Percentiles rank a stretch among this genome's conserved stretches.
phyloP scores from a whole-genome alignment of 2,329 filamentous ascomycete species.

The Cordyceps fumosorosea region DNA sequence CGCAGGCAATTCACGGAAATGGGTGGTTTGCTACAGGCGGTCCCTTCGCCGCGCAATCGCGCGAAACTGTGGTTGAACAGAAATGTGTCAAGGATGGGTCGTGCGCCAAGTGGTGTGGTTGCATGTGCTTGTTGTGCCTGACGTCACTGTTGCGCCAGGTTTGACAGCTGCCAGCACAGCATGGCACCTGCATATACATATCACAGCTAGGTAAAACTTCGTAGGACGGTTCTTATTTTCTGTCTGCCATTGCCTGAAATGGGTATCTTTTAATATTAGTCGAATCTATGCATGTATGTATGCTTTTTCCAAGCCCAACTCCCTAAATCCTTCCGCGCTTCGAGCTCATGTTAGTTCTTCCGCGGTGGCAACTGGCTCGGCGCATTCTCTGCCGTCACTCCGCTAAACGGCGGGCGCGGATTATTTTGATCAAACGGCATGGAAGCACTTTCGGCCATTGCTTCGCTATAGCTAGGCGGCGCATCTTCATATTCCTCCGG shows the following conservation, averaged over 20 bases:
- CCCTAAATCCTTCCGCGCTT: background rate
- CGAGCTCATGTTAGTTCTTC: conserved; percentile 26
- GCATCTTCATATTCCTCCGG: conserved; percentile 61
- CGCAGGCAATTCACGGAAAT: background rate
- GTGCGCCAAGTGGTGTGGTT: background rate
- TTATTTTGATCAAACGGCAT: conserved; percentile 59
- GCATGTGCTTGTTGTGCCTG: background rate
- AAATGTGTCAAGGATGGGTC: background rate
- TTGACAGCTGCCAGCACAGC: background rate
- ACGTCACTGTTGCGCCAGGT: background rate
- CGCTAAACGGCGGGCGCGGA: conserved; percentile 61
- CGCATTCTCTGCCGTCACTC: conserved; percentile 54
- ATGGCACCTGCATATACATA: too few relatives aligned
- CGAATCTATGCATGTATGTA: background rate
- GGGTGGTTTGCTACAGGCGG: background rate
- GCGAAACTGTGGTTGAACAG: background rate
- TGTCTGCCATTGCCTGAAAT: background rate
- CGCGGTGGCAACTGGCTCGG: conserved; percentile 43
- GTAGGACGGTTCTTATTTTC: background rate
- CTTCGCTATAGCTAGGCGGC: conserved; percentile 93
- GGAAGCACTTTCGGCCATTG: conserved; percentile 67
- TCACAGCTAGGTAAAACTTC: background rate
- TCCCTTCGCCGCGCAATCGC: background rate
- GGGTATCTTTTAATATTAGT: conserved; percentile 10
- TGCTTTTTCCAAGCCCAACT: background rate